Base-by-base conservation (phyloP, 192 early-diverging fungal genomes). In the Coemansia sp. region DNA sequence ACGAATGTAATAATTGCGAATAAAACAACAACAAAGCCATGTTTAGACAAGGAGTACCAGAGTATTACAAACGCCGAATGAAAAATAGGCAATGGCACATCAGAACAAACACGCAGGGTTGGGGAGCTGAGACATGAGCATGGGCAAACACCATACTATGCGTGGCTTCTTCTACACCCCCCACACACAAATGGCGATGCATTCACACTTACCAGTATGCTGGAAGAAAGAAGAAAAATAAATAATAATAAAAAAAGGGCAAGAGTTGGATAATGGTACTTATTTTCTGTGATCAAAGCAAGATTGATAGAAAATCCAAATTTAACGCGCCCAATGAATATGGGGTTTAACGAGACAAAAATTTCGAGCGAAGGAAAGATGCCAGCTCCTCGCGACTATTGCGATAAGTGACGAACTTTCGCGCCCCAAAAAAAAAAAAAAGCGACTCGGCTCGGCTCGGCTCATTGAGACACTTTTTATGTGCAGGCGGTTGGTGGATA, bases 201-300 rank as follows among this genome's bases (percentile, higher is more conserved):
- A 7, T 39, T n/a, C n/a, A 21, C 35, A 60, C 59, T 60, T 60
- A 60, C 59, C 59, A 39, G 59, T 24, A 60, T 21, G n/a, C 6
- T 39, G 59, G 59, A 39, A 60, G 45, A 35, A 17, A 69, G 17
- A 40, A 40, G 5, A 29, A 39, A 51, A 11, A 51, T 40, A 29
- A 62, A 62, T 45, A 31, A 59, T 59, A 50, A 36, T 6, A 31
- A 21, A 50, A 13, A n/a, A 50, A 35, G 29, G 33, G 27, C 21
- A 16, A 46, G 29, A 19, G 27, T 7, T 4, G 16, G 63, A 24
- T n/a, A 46, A 33, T 40, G 11, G 57, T 51, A 61, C 62, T 57
- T 57, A n/a, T 62, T 62, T 57, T 27, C 48, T 51, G 46, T n/a
- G 24, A 16, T 40, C 41, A 42, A 54, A 63, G 57, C 29, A 10